Evolutionary conservation across 768 basidiomycete genomes (phyloP), one percentile per base, ranked within the genome.

Genomic region (Suillus subluteus): DNA sequence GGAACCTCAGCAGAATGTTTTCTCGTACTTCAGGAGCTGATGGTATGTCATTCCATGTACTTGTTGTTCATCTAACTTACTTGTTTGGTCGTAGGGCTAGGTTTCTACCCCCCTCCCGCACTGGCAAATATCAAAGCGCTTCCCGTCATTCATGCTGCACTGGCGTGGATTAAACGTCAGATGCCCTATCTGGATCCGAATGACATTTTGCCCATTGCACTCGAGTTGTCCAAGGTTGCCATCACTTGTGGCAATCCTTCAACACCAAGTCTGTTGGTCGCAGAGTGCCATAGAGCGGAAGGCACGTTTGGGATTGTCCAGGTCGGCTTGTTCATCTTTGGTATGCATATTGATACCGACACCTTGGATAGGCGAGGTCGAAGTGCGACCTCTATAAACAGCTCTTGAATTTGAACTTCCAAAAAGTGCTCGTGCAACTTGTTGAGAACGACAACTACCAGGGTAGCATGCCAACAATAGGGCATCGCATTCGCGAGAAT

Each of bases 241-340:
- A 87, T 99, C 58, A 86, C 92, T 23, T 84, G 90, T 23, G 97
- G 97, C 13, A 98, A 96, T 78, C 79, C 86, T 26, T 93, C 96
- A 0, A 98, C 95, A 0, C 91, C 92, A 0, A 90, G 82, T 71
- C 79, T 98, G 6, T 83, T 97, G 48, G 88, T 98, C 32, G 87
- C 88, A 0, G 93, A 95, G 73, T 98, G 96, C 70, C 82, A 86
- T 64, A 81, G 82, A n/a, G 89, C 88, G 1, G 82, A 88, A 52
- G 97, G 96, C 32, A 92, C 89, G 1, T 93, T 92, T 71, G 89
- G 94, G 16, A 87, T 92, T 50, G 86, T 91, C 16, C 85, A 87
- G 68, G 95, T 95, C 70, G 55, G 88, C 80, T 11, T 26, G 41
- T n/a, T 63, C 43, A 55, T 35, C 48, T 48, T 56, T 32, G 21